These are phyloP conservation scores for Moesziomyces globuligerus DNA, from an alignment of 1,284 basidiomycete genomes.

Conservation along the genomic window DNA sequence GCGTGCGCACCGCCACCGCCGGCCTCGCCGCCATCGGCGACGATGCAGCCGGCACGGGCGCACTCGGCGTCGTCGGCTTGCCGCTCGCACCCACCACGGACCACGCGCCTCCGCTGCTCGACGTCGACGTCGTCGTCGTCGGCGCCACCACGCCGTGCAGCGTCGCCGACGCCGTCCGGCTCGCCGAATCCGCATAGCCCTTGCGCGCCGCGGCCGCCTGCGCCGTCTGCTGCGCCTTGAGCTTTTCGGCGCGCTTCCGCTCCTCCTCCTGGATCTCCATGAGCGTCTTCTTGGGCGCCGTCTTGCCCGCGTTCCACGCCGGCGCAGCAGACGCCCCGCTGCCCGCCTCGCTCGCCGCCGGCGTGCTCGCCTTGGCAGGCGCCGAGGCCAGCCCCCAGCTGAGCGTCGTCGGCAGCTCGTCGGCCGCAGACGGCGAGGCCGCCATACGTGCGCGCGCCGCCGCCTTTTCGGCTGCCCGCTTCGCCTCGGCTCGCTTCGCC, in stretches of 20 bases:
- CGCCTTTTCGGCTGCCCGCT: slow-evolving; percentile 68
- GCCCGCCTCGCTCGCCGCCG: slow-evolving; percentile 66
- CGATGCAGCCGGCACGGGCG: slow-evolving; percentile 60
- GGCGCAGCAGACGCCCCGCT: slow-evolving; percentile 68
- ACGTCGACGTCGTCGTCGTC: slow-evolving; percentile 28
- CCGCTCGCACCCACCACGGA: slow-evolving; percentile 83
- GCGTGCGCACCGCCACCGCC: not conserved
- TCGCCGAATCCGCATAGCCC: slow-evolving; percentile 78
- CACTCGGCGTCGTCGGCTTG: slow-evolving; percentile 71
- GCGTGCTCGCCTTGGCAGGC: too few species aligned
- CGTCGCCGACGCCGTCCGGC: slow-evolving; percentile 11
- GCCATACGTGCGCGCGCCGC: slow-evolving; percentile 63
- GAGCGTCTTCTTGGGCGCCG: slow-evolving; percentile 84
- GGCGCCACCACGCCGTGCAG: slow-evolving; percentile 68
- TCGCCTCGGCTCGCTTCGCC: slow-evolving; percentile 79
- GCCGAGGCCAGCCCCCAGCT: slow-evolving; percentile 69
- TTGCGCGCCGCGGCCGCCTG: slow-evolving; percentile 69
- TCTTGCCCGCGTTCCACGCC: slow-evolving; percentile 50
- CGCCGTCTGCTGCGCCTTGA: slow-evolving; percentile 73
- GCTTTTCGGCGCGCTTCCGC: slow-evolving; percentile 69
- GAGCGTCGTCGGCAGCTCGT: slow-evolving; percentile 62
- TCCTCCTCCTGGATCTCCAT: slow-evolving; percentile 99
- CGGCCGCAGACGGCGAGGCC: slow-evolving; percentile 56
- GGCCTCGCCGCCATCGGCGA: slow-evolving; percentile 22
- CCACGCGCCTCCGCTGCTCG: slow-evolving; percentile 75